Evolutionary conservation across 352 stramenopile species (phyloP), one percentile per base, ranked within the genome.

Genomic region (Elongisporangium undulatum): DNA sequence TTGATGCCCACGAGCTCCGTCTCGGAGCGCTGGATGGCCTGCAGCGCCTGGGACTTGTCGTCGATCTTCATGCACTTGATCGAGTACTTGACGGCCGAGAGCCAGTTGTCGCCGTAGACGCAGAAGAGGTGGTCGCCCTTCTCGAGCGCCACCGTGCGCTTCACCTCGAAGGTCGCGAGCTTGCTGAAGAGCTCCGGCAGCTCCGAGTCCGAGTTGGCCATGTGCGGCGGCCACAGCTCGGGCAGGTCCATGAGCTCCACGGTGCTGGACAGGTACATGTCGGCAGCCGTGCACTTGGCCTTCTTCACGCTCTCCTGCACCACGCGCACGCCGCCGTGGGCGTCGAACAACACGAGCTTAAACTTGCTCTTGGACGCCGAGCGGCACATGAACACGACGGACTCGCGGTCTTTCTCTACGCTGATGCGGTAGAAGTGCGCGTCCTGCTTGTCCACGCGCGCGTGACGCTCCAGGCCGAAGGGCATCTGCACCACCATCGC

Each of bases 101-200:
- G 75, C 87, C 87, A 95, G 60, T 95, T 95, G 74, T 95, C 87
- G 51, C 87, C 87, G 61, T 95, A 95, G 48, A 95, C 87, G 49
- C 80, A 91, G 52, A 95, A 92, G 58, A 94, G 74, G 51, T 95
- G 85, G 29, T 90, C 82, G 26, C 87, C 87, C 56, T 89, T 80
- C 59, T 93, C 82, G 8, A 95, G 67, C 34, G 79, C 59, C 55
- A 92, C 77, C 19, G 84, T 94, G 49, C 83, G 82, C 58, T 87
- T 85, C 52, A 93, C 82, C 55, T 95, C 86, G 64, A 92, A 92
- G 22, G 85, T 84, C 56, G 82, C 85, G 19, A 95, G 64, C 59
- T 91, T 92, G 56, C 74, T 89, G 56, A 95, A 95, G 53, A 94
- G 74, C 49, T 95, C 86, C 0, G 86, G 86, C 49, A 95, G 59